A percentile compares a stretch with the other conserved stretches of the same genome.
Conservation (phyloP, 257 asterid genomes). For the Solanum medicagineum region DNA sequence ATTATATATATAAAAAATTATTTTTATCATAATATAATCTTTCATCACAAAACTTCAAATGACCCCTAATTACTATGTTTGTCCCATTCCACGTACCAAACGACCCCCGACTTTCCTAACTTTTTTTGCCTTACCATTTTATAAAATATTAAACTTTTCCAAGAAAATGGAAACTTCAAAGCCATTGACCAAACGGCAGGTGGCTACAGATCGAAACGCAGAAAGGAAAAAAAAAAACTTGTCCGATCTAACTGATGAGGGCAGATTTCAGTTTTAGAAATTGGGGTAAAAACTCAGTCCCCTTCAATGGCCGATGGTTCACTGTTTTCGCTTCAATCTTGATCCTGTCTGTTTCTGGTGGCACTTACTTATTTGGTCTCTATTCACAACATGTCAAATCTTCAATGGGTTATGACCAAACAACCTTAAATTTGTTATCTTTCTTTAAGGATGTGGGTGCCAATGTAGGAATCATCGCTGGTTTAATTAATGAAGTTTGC, state of each 20-base stretch:
- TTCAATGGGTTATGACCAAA: constrained; percentile 57
- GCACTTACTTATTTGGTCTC: constrained; percentile 67
- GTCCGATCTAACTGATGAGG: background rate
- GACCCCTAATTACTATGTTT: too few species aligned
- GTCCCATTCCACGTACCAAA: background rate
- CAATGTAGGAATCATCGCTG: constrained; percentile 57
- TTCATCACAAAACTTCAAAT: too few species aligned
- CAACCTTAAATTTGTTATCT: constrained; percentile 52
- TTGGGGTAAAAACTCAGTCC: background rate
- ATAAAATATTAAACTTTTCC: background rate
- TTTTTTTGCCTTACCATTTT: background rate
- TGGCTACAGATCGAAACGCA: background rate
- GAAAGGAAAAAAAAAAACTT: background rate
- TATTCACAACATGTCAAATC: constrained; percentile 38
- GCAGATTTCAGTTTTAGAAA: background rate
- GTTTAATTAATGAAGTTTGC: constrained; percentile 60
- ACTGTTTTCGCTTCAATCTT: constrained; percentile 54
- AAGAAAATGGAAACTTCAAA: background rate
- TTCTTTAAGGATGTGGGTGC: constrained; percentile 65
- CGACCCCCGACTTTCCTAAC: background rate
- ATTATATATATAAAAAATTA: too few species aligned
- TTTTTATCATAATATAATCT: too few species aligned
- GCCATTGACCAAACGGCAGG: background rate
- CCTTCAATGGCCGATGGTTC: constrained; percentile 56
- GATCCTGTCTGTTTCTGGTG: constrained; percentile 65